phyloP scores from a whole-genome alignment of 805 yeast species.

The Candida bentonensis region DNA sequence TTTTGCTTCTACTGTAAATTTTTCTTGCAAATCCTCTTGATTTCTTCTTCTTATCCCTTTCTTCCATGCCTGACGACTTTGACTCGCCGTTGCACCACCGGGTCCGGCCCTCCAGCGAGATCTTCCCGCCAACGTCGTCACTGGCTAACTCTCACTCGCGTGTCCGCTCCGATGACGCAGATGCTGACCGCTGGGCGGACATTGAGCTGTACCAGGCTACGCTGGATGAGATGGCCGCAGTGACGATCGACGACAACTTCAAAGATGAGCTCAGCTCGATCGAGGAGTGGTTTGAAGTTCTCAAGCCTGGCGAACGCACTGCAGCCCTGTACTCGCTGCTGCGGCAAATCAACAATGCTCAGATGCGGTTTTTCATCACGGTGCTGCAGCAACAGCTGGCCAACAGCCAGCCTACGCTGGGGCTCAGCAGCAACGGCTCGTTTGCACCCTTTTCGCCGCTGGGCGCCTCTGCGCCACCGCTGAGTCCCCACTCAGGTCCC shows the following conservation, averaged over 20 bases:
- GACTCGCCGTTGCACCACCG: slow-evolving; percentile 12
- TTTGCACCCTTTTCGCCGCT: slow-evolving; percentile 2
- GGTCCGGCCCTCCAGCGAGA: slow-evolving; percentile 14
- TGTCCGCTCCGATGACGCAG: slow-evolving; percentile 11
- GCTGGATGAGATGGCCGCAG: slow-evolving; percentile 20
- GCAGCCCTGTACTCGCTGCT: slow-evolving; percentile 24
- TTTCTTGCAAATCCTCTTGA: too few relatives aligned
- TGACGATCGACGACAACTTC: slow-evolving; percentile 17
- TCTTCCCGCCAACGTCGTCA: slow-evolving; percentile 12
- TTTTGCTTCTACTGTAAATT: too few relatives aligned
- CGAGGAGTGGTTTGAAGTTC: slow-evolving; percentile 27
- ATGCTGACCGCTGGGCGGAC: slow-evolving; percentile 22
- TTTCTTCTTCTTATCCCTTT: neutral
- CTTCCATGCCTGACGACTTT: slow-evolving; percentile 4
- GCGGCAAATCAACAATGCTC: slow-evolving; percentile 22
- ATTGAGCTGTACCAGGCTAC: slow-evolving; percentile 18
- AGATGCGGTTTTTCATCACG: slow-evolving; percentile 20
- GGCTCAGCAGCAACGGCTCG: neutral
- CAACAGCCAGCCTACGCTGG: slow-evolving; percentile 6
- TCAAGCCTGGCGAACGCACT: slow-evolving; percentile 24
- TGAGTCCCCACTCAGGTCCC: slow-evolving; percentile 13
- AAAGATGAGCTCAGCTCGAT: slow-evolving; percentile 22
- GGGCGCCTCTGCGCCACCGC: slow-evolving; percentile 6
- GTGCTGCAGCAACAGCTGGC: slow-evolving; percentile 19
- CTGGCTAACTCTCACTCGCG: neutral